Percentiles rank a stretch among this genome's conserved stretches.
Conservation (phyloP, 345 rosid species). For the Eucalyptus cloeziana region DNA sequence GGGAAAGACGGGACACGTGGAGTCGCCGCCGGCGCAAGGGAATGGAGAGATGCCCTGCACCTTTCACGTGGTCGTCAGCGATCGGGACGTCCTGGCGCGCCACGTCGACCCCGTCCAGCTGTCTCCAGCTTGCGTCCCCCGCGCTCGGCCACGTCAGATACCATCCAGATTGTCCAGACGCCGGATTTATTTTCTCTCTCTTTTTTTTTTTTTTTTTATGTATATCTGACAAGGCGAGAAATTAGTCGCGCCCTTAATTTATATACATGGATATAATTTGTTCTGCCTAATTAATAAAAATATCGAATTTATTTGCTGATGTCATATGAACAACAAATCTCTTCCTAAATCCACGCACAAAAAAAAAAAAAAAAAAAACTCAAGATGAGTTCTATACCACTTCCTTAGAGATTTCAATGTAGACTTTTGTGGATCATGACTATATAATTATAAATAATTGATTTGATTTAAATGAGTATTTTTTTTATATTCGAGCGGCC, state of each 20-base stretch:
- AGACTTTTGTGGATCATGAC: not conserved
- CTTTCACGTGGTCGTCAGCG: not conserved
- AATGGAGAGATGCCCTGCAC: not conserved
- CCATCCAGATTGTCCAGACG: not conserved
- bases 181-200: not conserved
- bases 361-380: too few species aligned
- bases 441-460: not conserved
- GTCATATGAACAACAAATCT: not conserved
- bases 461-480: not conserved
- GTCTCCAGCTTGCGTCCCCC: not conserved
- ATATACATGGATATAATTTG: not conserved
- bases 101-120: not conserved
- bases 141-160: not conserved
- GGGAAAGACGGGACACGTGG: not conserved
- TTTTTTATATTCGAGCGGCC: not conserved
- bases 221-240: not conserved
- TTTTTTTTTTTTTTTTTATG: rapidly evolving
- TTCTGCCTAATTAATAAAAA: not conserved
- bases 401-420: rapidly evolving
- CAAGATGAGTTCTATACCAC: rapidly evolving
- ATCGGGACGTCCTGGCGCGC: not conserved
- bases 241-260: not conserved
- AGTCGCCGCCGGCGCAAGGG: not conserved
- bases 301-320: not conserved
- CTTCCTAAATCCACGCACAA: not conserved